A percentile compares a stretch with the other conserved stretches of the same genome.
phyloP scores from a whole-genome alignment of 352 stramenopile species.

The Pythium monospermum region DNA sequence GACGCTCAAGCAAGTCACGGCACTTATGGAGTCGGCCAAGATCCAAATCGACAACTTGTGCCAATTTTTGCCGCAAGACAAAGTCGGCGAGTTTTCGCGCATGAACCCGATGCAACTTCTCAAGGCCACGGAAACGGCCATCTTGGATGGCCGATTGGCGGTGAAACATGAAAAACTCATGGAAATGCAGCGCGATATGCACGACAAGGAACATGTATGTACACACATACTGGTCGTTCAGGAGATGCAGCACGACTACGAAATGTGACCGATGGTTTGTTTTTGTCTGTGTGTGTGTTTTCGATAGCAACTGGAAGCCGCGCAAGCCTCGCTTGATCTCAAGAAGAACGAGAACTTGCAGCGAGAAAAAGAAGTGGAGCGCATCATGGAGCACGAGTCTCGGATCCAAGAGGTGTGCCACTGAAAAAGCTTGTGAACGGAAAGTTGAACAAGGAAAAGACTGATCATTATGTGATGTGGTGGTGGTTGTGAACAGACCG shows the following conservation, averaged over 20 bases:
- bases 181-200: constrained; percentile 68
- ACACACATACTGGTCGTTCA: neutral
- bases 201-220: constrained; percentile 57
- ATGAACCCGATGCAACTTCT: constrained; percentile 74
- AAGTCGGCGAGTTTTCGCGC: constrained; percentile 88
- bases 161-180: constrained; percentile 76
- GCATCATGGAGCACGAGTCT: constrained; percentile 76
- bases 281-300: too few species aligned
- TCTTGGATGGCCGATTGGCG: constrained; percentile 67
- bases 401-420: constrained; percentile 81
- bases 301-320: constrained; percentile 64
- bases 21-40: constrained; percentile 81
- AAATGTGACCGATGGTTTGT: neutral
- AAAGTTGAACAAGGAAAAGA: too few species aligned
- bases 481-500: constrained; percentile 35
- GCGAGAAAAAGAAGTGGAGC: constrained; percentile 80
- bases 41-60: constrained; percentile 99
- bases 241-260: neutral
- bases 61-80: constrained; percentile 98
- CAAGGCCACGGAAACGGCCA: constrained; percentile 71
- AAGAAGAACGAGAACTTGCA: constrained; percentile 83
- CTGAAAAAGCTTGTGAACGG: too few species aligned
- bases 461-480: too few species aligned
- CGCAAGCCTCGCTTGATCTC: constrained; percentile 56
- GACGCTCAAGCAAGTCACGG: constrained; percentile 61